A percentile compares a stretch with the other conserved stretches of the same genome.
Conservation (phyloP, 805 yeast genomes). For the Vanderwaltozyma tropicalis region DNA sequence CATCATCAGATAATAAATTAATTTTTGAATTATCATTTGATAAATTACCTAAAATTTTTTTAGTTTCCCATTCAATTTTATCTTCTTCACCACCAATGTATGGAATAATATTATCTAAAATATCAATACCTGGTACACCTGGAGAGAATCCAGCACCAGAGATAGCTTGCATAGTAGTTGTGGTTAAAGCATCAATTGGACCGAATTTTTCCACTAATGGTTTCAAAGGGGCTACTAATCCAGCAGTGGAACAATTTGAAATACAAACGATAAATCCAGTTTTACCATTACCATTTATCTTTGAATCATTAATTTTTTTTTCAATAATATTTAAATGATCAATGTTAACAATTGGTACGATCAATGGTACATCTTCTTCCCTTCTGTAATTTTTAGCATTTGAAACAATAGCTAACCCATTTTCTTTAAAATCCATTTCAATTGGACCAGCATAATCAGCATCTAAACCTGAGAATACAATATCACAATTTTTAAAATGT, state of each 20-base stretch:
- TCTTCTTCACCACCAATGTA: slow-evolving; percentile 96
- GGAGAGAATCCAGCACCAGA: slow-evolving; percentile 99
- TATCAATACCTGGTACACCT: slow-evolving; percentile 92
- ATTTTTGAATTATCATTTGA: slow-evolving; percentile 45
- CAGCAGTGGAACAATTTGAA: slow-evolving; percentile 97
- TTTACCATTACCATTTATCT: slow-evolving; percentile 42
- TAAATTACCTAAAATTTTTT: slow-evolving; percentile 73
- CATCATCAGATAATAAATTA: slow-evolving; percentile 49
- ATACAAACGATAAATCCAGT: slow-evolving; percentile 88
- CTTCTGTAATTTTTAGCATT: slow-evolving; percentile 96
- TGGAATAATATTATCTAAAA: slow-evolving; percentile 89
- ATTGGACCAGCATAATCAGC: slow-evolving; percentile 88
- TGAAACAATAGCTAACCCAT: slow-evolving; percentile 77
- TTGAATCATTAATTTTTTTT: slow-evolving; percentile 38
- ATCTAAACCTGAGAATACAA: slow-evolving; percentile 91
- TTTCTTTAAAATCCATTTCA: slow-evolving; percentile 72
- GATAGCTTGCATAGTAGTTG: slow-evolving; percentile 93
- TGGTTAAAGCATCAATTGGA: slow-evolving; percentile 74
- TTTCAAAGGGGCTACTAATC: slow-evolving; percentile 89
- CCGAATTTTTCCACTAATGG: slow-evolving; percentile 89
- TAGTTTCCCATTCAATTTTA: slow-evolving; percentile 96
- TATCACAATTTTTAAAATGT: slow-evolving; percentile 77
- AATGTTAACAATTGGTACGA: slow-evolving; percentile 91
- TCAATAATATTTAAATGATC: slow-evolving; percentile 75
- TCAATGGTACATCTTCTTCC: slow-evolving; percentile 74